Evolutionary conservation across 352 stramenopile genomes (phyloP).

Genomic region (Pythium myriotylum): DNA sequence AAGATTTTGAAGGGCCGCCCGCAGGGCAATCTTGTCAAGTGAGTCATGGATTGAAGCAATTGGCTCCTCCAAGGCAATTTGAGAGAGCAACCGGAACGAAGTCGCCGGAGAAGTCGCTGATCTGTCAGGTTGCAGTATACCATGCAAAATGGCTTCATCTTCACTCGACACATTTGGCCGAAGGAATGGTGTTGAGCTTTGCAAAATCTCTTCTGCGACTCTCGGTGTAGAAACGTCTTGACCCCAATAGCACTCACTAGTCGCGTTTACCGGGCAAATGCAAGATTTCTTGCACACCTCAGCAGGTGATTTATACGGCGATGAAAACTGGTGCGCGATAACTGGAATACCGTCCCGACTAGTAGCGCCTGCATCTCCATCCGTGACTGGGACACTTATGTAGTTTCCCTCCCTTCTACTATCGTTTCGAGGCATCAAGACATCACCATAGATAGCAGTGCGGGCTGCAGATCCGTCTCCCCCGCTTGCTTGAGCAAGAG

Average conservation of each 20-base stretch:
- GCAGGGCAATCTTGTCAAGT: constrained; percentile 50
- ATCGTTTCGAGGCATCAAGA: too few relatives aligned
- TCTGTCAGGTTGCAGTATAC: neutral
- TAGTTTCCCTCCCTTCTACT: too few relatives aligned
- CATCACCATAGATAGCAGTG: constrained; percentile 1
- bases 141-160: constrained; percentile 4
- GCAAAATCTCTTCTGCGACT: neutral
- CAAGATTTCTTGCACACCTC: too few relatives aligned
- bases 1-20: constrained; percentile 46
- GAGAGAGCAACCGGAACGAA: constrained; percentile 49
- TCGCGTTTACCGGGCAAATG: too few relatives aligned
- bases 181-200: constrained; percentile 17
- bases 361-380: too few relatives aligned
- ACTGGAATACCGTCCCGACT: too few relatives aligned
- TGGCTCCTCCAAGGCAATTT: constrained; percentile 43
- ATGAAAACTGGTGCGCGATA: too few relatives aligned
- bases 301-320: too few relatives aligned
- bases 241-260: too few relatives aligned
- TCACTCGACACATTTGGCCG: constrained; percentile 1
- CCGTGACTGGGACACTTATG: too few relatives aligned
- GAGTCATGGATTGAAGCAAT: constrained; percentile 40
- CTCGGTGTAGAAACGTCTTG: too few relatives aligned
- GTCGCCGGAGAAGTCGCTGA: neutral
- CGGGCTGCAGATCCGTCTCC: neutral
- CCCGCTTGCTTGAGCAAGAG: neutral